These are phyloP conservation scores for Cryptococcus amylolentus DNA, from an alignment of 1,284 basidiomycete genomes.

Conservation along the genomic window DNA sequence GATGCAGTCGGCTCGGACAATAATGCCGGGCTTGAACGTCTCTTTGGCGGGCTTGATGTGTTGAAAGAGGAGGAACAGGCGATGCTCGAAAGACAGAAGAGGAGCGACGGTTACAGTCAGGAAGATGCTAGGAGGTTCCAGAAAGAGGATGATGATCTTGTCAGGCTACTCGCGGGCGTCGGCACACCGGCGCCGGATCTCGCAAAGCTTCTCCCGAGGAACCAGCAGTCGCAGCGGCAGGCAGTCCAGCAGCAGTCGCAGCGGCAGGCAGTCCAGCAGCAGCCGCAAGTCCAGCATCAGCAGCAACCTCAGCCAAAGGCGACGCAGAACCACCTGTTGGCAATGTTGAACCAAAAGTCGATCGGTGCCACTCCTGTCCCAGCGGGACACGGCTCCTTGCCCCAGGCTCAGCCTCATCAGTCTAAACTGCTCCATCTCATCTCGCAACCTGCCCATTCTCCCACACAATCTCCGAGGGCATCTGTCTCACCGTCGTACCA, in stretches of 20 bases:
- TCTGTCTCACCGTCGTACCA: neutral
- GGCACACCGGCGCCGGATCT: slow-evolving; percentile 10
- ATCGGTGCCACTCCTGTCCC: neutral
- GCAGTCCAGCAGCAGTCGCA: too few species aligned
- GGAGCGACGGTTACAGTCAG: neutral
- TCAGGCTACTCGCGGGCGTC: slow-evolving; percentile 29
- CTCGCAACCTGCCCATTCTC: slow-evolving; percentile 5
- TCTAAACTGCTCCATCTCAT: slow-evolving; percentile 26
- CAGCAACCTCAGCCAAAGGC: neutral
- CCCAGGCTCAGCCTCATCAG: slow-evolving; percentile 23
- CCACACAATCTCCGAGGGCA: neutral
- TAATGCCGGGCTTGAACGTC: slow-evolving; percentile 28
- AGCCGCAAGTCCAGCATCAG: neutral
- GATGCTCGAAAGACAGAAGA: neutral
- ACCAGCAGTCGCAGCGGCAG: too few species aligned
- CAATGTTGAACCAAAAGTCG: slow-evolving; percentile 23
- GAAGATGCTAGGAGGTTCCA: slow-evolving; percentile 9
- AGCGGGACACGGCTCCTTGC: neutral
- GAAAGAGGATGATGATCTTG: slow-evolving; percentile 39
- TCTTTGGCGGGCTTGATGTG: slow-evolving; percentile 32
- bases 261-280: too few species aligned
- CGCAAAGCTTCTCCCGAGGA: neutral
- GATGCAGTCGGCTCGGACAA: slow-evolving; percentile 21
- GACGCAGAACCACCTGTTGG: slow-evolving; percentile 20
- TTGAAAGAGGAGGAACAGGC: slow-evolving; percentile 16